phyloP scores from a whole-genome alignment of 2,329 filamentous ascomycete genomes.

The Talaromyces rugulosus region DNA sequence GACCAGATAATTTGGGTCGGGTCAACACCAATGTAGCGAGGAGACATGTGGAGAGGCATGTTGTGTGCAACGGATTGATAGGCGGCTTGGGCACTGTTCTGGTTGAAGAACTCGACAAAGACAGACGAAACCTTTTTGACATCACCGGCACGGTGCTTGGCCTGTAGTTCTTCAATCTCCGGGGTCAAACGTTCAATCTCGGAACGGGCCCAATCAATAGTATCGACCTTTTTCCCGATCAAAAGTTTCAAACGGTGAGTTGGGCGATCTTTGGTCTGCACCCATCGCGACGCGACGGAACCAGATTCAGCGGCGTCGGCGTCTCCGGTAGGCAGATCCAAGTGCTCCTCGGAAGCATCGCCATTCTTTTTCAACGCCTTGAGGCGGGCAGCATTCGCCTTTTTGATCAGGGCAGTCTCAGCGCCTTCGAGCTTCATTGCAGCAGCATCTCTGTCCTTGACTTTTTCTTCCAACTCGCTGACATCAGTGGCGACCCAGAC shows the following conservation, averaged over 20 bases:
- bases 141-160: constrained; percentile 61
- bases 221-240: constrained; percentile 86
- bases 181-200: constrained; percentile 73
- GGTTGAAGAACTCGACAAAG: constrained; percentile 84
- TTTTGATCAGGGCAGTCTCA: constrained; percentile 78
- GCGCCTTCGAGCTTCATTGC: constrained; percentile 80
- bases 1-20: constrained; percentile 83
- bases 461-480: constrained; percentile 71
- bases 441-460: constrained; percentile 74
- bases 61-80: constrained; percentile 86
- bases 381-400: constrained; percentile 67
- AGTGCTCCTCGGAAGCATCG: constrained; percentile 36
- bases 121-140: constrained; percentile 67
- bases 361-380: constrained; percentile 63
- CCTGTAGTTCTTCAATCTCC: constrained; percentile 65
- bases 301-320: constrained; percentile 56
- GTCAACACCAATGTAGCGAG: constrained; percentile 76
- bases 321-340: constrained; percentile 43
- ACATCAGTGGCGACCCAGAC: constrained; percentile 81
- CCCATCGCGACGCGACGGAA: constrained; percentile 68
- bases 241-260: constrained; percentile 68
- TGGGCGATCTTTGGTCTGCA: constrained; percentile 69
- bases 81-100: constrained; percentile 79
- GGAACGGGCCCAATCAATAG: constrained; percentile 80
- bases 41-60: constrained; percentile 79